These are phyloP conservation scores for Acarospora socialis DNA, from an alignment of 2,329 filamentous ascomycete species.

Conservation along the genomic window DNA sequence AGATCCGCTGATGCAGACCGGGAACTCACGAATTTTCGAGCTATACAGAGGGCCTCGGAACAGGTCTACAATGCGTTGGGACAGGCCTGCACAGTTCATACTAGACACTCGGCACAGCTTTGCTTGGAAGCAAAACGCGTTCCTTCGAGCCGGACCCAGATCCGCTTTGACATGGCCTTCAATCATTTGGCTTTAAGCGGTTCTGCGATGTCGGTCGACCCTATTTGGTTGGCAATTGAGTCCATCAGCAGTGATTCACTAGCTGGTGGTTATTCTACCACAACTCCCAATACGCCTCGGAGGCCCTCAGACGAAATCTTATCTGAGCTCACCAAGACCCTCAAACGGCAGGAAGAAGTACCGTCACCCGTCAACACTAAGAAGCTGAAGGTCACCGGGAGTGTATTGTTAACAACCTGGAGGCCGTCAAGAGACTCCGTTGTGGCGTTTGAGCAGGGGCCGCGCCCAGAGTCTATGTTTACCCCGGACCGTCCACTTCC, in stretches of 20 bases:
- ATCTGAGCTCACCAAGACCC: constrained; percentile 1
- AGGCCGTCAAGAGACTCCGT: no score
- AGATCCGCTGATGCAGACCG: not conserved
- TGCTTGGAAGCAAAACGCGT: constrained; percentile 8
- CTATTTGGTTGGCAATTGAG: constrained; percentile 11
- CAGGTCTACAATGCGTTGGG: constrained; percentile 11
- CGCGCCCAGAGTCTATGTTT: not conserved
- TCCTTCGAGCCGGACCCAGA: not conserved
- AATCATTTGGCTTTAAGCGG: constrained; percentile 5
- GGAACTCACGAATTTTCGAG: constrained; percentile 1
- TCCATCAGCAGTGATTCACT: not conserved
- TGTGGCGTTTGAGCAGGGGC: no score
- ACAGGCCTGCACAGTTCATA: constrained; percentile 12
- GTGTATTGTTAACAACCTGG: constrained; percentile 3
- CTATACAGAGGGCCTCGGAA: constrained; percentile 8
- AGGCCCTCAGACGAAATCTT: not conserved
- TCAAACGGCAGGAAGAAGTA: constrained; percentile 5
- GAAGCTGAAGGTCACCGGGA: constrained; percentile 5
- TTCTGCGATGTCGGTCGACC: constrained; percentile 1
- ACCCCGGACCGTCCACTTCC: not conserved
- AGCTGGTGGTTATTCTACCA: not conserved
- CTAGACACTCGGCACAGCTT: constrained; percentile 10
- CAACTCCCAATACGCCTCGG: not conserved
- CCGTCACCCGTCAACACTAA: not conserved
- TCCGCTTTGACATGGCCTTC: constrained; percentile 10